Percentiles rank a stretch among this genome's conserved stretches.
phyloP scores from a whole-genome alignment of 2,329 filamentous ascomycete species.

The Ceratocystis destructans region DNA sequence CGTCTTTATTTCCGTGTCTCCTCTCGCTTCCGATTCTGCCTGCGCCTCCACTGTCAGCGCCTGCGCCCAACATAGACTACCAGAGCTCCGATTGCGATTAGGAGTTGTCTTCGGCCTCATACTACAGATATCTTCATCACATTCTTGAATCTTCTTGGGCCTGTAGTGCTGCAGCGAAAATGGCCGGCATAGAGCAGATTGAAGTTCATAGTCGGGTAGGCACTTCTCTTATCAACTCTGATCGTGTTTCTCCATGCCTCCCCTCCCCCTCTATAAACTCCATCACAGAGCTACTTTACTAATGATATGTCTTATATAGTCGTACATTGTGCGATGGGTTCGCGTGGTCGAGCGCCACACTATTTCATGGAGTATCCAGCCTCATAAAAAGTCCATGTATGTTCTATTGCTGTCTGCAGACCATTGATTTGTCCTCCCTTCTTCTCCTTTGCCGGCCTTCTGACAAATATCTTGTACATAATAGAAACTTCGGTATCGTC shows the following conservation, averaged over 20 bases:
- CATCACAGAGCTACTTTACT: conserved; percentile 12
- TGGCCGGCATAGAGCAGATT: conserved; percentile 93
- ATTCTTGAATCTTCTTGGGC: conserved; percentile 12
- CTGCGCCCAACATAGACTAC: neutral
- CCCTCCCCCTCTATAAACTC: neutral
- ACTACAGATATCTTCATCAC: conserved; percentile 5
- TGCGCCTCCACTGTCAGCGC: neutral
- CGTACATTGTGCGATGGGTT: conserved; percentile 96
- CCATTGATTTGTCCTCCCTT: neutral
- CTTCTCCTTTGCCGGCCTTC: neutral
- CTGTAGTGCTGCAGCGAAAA: conserved; percentile 28
- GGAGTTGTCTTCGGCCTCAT: conserved; percentile 8
- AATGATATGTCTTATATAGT: conserved; percentile 40
- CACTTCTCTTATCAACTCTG: neutral
- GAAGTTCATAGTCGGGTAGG: conserved; percentile 92
- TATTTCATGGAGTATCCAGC: conserved; percentile 94
- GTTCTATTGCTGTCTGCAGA: conserved; percentile 21
- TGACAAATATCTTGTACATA: neutral
- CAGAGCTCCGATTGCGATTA: conserved; percentile 8
- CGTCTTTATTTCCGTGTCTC: neutral
- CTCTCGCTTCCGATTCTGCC: neutral
- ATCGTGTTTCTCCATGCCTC: no score
- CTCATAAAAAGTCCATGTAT: conserved; percentile 91
- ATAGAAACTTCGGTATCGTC: conserved; percentile 86
- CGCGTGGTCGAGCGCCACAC: conserved; percentile 80